Base-by-base conservation (phyloP, 2,329 filamentous ascomycete genomes). In the Fusarium avenaceum region DNA sequence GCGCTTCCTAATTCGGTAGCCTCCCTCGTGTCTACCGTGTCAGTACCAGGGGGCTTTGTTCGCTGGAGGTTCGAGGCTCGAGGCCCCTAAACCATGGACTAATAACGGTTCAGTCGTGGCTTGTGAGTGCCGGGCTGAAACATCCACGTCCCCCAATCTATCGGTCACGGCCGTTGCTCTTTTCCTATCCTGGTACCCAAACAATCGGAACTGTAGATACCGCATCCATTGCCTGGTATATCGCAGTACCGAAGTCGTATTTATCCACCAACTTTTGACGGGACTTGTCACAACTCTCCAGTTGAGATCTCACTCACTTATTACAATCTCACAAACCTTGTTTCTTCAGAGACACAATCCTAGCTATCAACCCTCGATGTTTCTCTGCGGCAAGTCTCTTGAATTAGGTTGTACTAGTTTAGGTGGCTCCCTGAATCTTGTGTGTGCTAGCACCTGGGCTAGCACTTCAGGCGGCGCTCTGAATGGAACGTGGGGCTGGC, bases 81-180 rank as follows among this genome's bases (percentile, higher is more conserved):
- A 56, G 19, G 47, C 57, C 56, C 48, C 46, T 26, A 51, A 52
- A 33, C 53, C n/a, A 26, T 46, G 32, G 43, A 30, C 42, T 24
- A 24, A 24, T 24, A 40, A 55, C 28, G 38, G 45, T 44, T 46
- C 30, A 32, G 52, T 53, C 40, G 60, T 69, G 60, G 65, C 65
- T 69, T 62, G 65, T 66, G 61, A 66, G 56, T 69, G 57, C 65
- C 51, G 56, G 65, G 65, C 65, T 69, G 65, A 69, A 69, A 69
- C 65, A 65, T 53, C 46, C 40, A 50, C 17, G 33, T 40, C 40
- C 60, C 50, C 57, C 57, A 57, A 68, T 55, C 48, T 33, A 42
- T 61, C 60, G 49, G 61, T 40, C 55, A 54, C 20, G 46, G 50
- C 58, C 50, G 39, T 58, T 24, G 28, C 46, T 48, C 58, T 20